A percentile compares a stretch with the other conserved stretches of the same genome.
Conservation (phyloP, 1,284 basidiomycete genomes). For the Fomitopsis pinicola region DNA sequence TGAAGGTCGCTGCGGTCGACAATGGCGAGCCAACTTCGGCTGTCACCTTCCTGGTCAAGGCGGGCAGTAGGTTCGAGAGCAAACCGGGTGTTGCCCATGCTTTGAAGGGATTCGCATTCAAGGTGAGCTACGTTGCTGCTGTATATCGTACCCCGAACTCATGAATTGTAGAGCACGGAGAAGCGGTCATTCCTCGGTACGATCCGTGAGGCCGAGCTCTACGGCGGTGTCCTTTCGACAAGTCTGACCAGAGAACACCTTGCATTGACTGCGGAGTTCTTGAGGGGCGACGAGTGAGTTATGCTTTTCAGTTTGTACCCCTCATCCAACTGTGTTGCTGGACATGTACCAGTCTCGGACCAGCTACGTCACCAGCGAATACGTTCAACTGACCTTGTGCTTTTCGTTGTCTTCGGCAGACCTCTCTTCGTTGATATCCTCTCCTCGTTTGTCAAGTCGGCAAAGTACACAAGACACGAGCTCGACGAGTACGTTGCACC, state of each 20-base stretch:
- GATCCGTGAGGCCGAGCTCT: conserved; percentile 90
- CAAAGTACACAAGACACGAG: conserved; percentile 84
- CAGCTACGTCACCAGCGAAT: not conserved
- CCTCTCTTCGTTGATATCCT: conserved; percentile 85
- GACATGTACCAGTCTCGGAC: not conserved
- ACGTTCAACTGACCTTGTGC: not conserved
- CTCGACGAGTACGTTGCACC: conserved; percentile 84
- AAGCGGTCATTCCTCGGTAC: conserved; percentile 88
- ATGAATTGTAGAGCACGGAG: conserved; percentile 60
- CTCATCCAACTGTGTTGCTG: not conserved
- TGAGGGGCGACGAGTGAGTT: conserved; percentile 94
- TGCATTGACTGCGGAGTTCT: conserved; percentile 86
- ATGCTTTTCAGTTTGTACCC: no score
- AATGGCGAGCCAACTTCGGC: conserved; percentile 77
- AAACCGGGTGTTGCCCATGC: conserved; percentile 87
- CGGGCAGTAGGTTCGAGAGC: conserved; percentile 83
- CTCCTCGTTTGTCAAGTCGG: conserved; percentile 76
- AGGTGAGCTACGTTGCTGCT: conserved; percentile 47
- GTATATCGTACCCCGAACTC: not conserved
- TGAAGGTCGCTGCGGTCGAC: conserved; percentile 85
- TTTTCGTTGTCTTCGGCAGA: conserved; percentile 36
- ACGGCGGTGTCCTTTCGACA: conserved; percentile 90
- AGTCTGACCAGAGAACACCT: conserved; percentile 89
- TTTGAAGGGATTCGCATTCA: conserved; percentile 96
- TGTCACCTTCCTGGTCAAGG: conserved; percentile 88